Base-by-base conservation (phyloP, 257 asterid genomes). In the Penstemon barbatus region DNA sequence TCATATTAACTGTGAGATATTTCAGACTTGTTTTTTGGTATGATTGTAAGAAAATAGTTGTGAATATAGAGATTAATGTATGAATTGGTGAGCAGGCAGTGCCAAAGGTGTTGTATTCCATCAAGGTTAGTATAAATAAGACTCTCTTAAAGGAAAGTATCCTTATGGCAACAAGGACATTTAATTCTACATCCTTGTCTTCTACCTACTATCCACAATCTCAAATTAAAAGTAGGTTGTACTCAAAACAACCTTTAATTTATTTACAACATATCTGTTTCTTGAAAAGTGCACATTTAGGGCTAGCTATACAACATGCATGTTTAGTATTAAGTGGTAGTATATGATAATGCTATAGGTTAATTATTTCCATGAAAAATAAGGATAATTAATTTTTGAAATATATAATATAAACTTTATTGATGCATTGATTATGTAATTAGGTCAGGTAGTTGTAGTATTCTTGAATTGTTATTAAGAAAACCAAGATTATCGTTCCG, bases 121-220 rank as follows among this genome's bases (percentile, higher is more conserved):
- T 80, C 81, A 75, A 50, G 42, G 72, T 59, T 67, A 80, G 85
- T 69, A 73, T 68, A 69, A 59, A 73, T 68, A 69, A 59, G 43
- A 63, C 65, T 62, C 65, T 65, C 53, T 40, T n/a, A 13, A 63
- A 71, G 65, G 79, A 77, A 80, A 70, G 77, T 79, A 59, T 70
- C 72, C 43, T 71, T 50, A 39, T 71, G 69, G 69, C 67, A 63
- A 79, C 56, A 74, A 69, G 43, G 80, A 69, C 76, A 66, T 70
- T 67, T 51, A 43, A 18, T 63, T 46, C 68, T 78, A 79, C 83
- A 84, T 84, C 89, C 79, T 72, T 84, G 74, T 84, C 89, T 76
- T 81, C 58, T 72, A 81, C 89, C 86, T 74, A 81, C 82, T 74
- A 70, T 76, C 74, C 48, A 63, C 44, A 65, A 74, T 45, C 72